Percentiles rank a stretch among this genome's conserved stretches.
phyloP scores from a whole-genome alignment of 169 alveolate genomes.

The Cryptosporidium ubiquitum region DNA sequence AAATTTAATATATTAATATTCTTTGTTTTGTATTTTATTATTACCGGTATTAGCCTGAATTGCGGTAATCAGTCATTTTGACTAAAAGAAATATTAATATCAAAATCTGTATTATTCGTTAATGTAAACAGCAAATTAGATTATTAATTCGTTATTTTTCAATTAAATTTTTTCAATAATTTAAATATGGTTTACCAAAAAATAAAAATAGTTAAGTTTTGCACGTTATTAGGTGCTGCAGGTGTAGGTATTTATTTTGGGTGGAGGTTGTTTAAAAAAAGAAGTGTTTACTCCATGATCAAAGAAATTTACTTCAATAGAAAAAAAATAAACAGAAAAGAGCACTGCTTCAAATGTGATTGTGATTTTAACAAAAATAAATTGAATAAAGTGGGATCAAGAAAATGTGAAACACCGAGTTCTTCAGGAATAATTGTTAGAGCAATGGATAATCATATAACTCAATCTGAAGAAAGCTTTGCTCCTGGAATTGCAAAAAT shows the following conservation, averaged over 20 bases:
- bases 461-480: neutral
- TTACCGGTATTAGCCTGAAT: neutral
- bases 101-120: neutral
- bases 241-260: conserved; percentile 50
- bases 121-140: neutral
- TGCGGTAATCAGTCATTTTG: conserved; percentile 18
- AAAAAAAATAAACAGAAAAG: neutral
- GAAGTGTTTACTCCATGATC: neutral
- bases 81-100: neutral
- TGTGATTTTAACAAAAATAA: neutral
- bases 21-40: neutral
- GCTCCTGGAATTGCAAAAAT: conserved; percentile 89
- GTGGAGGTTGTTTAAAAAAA: conserved; percentile 14
- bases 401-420: neutral
- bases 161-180: neutral
- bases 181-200: conserved; percentile 5
- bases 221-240: conserved; percentile 43
- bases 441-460: neutral
- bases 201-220: neutral
- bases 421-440: conserved; percentile 33
- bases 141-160: neutral
- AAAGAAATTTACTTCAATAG: neutral
- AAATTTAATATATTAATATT: neutral
- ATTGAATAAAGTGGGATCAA: neutral
- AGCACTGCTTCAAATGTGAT: neutral